Evolutionary conservation across 305 asterid species (phyloP), one percentile per base, ranked within the genome.

Genomic region (Nicotiana rustica): DNA sequence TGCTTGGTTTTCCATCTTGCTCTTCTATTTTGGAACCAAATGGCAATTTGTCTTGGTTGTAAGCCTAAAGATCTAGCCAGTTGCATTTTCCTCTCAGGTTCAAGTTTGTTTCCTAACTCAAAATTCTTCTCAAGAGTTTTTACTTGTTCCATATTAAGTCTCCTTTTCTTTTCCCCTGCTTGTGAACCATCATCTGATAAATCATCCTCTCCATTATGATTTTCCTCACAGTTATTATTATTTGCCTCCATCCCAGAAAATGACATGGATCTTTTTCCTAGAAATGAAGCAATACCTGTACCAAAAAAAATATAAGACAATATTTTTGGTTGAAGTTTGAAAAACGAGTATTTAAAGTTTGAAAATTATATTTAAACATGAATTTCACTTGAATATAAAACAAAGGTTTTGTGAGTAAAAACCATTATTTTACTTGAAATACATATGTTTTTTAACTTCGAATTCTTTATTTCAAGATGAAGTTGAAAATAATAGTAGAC

Each of bases 1-100:
- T 92, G 96, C 87, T 92, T 92, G 0, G 93, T 92, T 81, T 92
- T 92, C 94, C 93, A 92, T 2, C 96, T 82, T 3, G 96, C 96
- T 79, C 96, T 86, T 21, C 96, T 87, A 60, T 92, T 92, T 52
- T 92, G 96, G 36, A 92, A 92, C 96, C 96, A 92, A 35, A 92
- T 92, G 2, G 94, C 94, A 4, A 92, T 83, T 83, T 92, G 96
- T 15, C 96, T 85, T 31, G 96, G 96, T 87, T 91, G 97, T 44
- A 92, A 87, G 82, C 97, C 97, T 41, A 92, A 87, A 64, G 92
- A 91, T 67, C 93, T 86, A 21, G 94, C 93, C 75, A 92, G 89
- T 85, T 91, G 94, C 89, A 90, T 82, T 87, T 92, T 92, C 38
- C 96, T 87, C 49, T 92, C 96, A 65, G 96, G 94, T 85, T 89